Base-by-base conservation (phyloP, 768 basidiomycete genomes). In the Pholiota conissans region DNA sequence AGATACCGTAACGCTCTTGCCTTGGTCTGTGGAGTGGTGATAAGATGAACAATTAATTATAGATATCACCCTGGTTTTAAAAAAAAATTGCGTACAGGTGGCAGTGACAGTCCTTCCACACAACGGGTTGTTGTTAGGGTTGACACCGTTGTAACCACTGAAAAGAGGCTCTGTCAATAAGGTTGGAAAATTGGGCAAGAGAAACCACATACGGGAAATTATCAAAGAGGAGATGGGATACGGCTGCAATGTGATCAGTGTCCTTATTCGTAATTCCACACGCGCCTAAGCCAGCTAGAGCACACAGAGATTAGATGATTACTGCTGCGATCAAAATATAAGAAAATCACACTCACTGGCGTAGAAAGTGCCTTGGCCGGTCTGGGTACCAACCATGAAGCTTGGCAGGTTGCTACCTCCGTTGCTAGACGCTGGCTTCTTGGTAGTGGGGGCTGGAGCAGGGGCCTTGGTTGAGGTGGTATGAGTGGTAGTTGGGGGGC, bases 81-180 rank as follows among this genome's bases (percentile, higher is more conserved):
- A 55, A 54, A 52, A 22, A 8, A 8, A 51, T 28, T 27, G 56
- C 56, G 69, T 72, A 89, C 89, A 90, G 5, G 64, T 65, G 14
- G 71, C 77, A 7, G 55, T 66, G 53, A 89, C 72, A 53, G 72
- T 61, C 64, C 71, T 77, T 62, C 73, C 73, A 67, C 92, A 93
- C 54, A 93, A 69, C 30, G 91, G 90, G 74, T 94, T 92, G 55
- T 61, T 65, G 70, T 93, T 93, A 26, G 91, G 87, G 76, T 93
- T 84, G 5, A 49, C 75, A 24, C 80, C 79, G 16, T 71, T 51
- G 67, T 84, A 87, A 9, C 77, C 81, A 45, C 88, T 90, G 57
- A 35, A 34, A 52, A 42, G 26, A 18, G 20, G n/a, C n/a, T n/a
- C 57, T n/a, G 54, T 29, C 51, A 49, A 32, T 35, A 52, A 42